A percentile compares a stretch with the other conserved stretches of the same genome.
phyloP scores from a whole-genome alignment of 2,329 filamentous ascomycete genomes.

The Colletotrichum lentis region DNA sequence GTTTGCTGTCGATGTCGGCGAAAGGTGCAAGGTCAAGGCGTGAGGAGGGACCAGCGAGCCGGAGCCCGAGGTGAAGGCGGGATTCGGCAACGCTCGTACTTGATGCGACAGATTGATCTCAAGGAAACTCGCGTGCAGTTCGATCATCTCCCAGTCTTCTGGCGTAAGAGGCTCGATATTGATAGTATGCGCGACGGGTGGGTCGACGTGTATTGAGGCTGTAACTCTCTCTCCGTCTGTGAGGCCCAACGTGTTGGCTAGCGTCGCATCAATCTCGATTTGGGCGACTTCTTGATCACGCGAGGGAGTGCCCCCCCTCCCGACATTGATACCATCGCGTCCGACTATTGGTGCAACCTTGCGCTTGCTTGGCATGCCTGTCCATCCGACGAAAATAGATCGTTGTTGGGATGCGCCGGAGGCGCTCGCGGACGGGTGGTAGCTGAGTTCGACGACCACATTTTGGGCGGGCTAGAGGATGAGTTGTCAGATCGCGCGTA shows the following conservation, averaged over 20 bases:
- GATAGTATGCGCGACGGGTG: slow-evolving; percentile 89
- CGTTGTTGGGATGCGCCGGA: slow-evolving; percentile 61
- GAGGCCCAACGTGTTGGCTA: slow-evolving; percentile 79
- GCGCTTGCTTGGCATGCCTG: slow-evolving; percentile 94
- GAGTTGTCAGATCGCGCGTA: not conserved
- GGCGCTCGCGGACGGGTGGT: slow-evolving; percentile 60
- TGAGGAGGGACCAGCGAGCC: slow-evolving; percentile 68
- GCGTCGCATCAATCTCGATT: slow-evolving; percentile 87
- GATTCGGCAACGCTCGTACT: slow-evolving; percentile 92
- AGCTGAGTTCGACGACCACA: slow-evolving; percentile 92
- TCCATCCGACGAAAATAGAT: slow-evolving; percentile 93
- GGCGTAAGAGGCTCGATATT: slow-evolving; percentile 96
- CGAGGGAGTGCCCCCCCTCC: slow-evolving; percentile 61
- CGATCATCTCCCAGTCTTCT: slow-evolving; percentile 98
- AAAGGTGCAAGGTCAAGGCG: slow-evolving; percentile 89
- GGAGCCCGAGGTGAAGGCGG: slow-evolving; percentile 65
- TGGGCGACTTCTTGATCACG: slow-evolving; percentile 79
- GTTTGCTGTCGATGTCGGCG: slow-evolving; percentile 93
- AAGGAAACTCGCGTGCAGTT: slow-evolving; percentile 93
- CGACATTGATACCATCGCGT: slow-evolving; percentile 74
- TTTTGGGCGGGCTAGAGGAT: slow-evolving; percentile 81
- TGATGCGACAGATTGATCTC: slow-evolving; percentile 93
- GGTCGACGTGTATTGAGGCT: slow-evolving; percentile 81
- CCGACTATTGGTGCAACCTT: slow-evolving; percentile 76
- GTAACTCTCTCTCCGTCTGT: slow-evolving; percentile 82